A percentile compares a stretch with the other conserved stretches of the same genome.
Evolutionary conservation across 108 stramenopile species (phyloP).

Genomic region (Nitzschia sp.): DNA sequence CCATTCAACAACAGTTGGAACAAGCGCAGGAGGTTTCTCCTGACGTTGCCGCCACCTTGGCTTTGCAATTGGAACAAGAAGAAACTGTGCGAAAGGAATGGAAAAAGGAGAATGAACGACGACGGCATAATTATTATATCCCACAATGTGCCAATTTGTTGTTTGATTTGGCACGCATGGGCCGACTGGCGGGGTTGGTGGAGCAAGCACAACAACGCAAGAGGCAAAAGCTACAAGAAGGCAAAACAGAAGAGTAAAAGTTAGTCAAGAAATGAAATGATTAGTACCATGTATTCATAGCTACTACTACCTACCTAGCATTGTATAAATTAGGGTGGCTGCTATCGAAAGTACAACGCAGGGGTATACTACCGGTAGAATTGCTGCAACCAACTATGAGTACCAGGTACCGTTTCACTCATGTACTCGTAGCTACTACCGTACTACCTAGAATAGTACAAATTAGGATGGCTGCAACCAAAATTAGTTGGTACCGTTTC

Average conservation of each 20-base stretch:
- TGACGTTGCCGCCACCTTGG: conserved; percentile 10
- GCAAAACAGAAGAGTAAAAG: background rate
- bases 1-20: conserved; percentile 46
- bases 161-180: conserved; percentile 64
- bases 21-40: background rate
- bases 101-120: conserved; percentile 75
- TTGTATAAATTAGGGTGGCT: background rate
- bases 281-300: too few species aligned
- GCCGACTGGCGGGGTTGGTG: conserved; percentile 46
- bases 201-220: conserved; percentile 32
- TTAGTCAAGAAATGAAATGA: background rate
- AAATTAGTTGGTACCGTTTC: too few species aligned
- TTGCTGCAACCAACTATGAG: too few species aligned
- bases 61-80: conserved; percentile 50
- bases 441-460: too few species aligned
- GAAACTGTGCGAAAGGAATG: conserved; percentile 71
- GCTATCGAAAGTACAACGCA: background rate
- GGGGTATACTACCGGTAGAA: background rate
- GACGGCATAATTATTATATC: conserved; percentile 75
- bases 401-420: too few species aligned
- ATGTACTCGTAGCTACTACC: too few species aligned
- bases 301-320: background rate
- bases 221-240: conserved; percentile 4
- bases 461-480: too few species aligned
- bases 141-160: conserved; percentile 76